Base-by-base conservation (phyloP, 441 rosid species). In the Erodium texanum region DNA sequence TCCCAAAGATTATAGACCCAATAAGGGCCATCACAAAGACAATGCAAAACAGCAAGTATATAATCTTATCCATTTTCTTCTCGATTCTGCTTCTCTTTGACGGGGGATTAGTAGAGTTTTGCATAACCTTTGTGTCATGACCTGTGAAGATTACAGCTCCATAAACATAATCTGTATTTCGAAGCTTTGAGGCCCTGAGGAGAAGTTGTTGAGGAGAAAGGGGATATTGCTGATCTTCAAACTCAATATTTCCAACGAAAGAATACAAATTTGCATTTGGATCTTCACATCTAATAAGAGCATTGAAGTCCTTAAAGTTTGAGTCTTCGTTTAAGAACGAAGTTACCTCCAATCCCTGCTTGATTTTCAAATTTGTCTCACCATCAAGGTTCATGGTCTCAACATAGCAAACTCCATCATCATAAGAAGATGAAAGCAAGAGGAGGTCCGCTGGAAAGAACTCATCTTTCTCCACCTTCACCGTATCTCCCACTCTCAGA, bases 341-440 rank as follows among this genome's bases (percentile, higher is more conserved):
- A 38, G 93, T 88, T 32, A 72, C 83, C 67, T 88, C 93, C 56
- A 82, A 71, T 5, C 84, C 85, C 70, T 88, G 89, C 77, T 88
- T 86, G 36, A 88, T 72, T 74, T 88, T 88, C 71, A 88, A 79
- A 76, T 88, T 88, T 41, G 90, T 88, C 76, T 88, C 93, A 10
- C 93, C 93, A 15, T 88, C 93, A 19, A 88, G 90, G 73, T 88
- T 88, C 89, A 81, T 88, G 66, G 93, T 86, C 80, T 86, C 93
- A 6, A 88, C 93, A 59, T 88, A 88, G 64, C 93, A 88, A 64
- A 82, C 74, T 11, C 85, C 85, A 23, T 88, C 93, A 0, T 86
- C 90, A 68, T 86, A 83, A 73, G 86, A 83, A 3, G 93, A 83
- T 0, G 89, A 82, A 10, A 88, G 73, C 65, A 88, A 74, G 77